Conservation (phyloP, 2,329 filamentous ascomycete genomes). For the Phyllosticta paracitricarpa region DNA sequence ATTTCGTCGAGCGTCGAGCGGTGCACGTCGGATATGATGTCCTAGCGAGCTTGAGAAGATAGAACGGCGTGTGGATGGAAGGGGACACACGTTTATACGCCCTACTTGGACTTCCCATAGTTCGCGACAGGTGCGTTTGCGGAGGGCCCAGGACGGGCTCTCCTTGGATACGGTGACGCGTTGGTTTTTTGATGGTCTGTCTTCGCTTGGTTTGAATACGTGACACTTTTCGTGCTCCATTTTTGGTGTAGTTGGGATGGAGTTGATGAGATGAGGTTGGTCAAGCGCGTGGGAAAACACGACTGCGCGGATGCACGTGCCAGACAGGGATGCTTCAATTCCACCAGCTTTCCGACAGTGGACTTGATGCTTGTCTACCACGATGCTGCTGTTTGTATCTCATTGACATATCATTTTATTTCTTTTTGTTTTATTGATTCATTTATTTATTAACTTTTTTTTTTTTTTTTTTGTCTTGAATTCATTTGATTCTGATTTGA, state of each 20-base stretch:
- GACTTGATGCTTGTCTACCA: background rate
- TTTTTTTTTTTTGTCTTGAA: background rate
- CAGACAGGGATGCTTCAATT: background rate
- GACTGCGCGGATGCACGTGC: slow-evolving; percentile 7
- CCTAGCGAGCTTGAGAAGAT: slow-evolving; percentile 15
- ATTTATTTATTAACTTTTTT: no score
- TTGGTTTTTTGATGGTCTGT: slow-evolving; percentile 32
- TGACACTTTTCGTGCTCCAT: slow-evolving; percentile 44
- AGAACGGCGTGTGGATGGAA: background rate
- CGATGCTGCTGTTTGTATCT: no score
- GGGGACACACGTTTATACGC: slow-evolving; percentile 47
- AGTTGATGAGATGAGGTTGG: background rate
- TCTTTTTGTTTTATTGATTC: background rate
- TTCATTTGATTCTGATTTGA: background rate
- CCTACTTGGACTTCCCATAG: slow-evolving; percentile 56
- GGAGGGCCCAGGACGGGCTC: slow-evolving; percentile 31
- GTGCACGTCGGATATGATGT: slow-evolving; percentile 30
- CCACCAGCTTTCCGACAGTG: background rate
- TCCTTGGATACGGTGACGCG: slow-evolving; percentile 24
- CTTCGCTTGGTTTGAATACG: slow-evolving; percentile 30
- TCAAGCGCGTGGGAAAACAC: background rate
- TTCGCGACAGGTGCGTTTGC: slow-evolving; percentile 50
- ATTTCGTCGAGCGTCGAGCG: slow-evolving; percentile 29
- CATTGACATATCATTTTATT: background rate
- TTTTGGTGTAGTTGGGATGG: background rate